These are phyloP conservation scores for Cardamine occulta DNA, from an alignment of 345 rosid genomes.

Conservation along the genomic window DNA sequence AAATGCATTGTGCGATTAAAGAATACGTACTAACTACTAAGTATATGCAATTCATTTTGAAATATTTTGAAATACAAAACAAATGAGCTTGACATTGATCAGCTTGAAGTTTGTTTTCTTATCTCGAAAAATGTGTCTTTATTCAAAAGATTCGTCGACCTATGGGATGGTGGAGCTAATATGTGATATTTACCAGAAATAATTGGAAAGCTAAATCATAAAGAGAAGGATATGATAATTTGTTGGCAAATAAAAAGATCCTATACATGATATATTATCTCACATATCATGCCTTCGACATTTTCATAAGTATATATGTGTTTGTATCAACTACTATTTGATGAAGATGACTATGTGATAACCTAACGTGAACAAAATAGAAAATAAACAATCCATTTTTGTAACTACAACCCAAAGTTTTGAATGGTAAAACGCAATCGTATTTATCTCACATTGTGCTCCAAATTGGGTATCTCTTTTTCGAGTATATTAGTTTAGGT, in stretches of 20 bases:
- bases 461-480: too few relatives aligned
- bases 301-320: constrained; percentile 12
- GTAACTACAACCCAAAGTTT: constrained; percentile 18
- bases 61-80: too few relatives aligned
- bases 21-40: not conserved
- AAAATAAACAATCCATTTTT: not conserved
- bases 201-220: constrained; percentile 1
- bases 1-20: not conserved
- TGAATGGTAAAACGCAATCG: constrained; percentile 5
- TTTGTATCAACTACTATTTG: not conserved
- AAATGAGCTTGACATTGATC: not conserved
- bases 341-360: constrained; percentile 12
- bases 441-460: too few relatives aligned
- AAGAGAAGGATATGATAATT: constrained; percentile 13
- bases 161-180: not conserved
- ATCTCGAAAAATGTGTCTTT: not conserved
- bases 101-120: not conserved
- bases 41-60: not conserved
- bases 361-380: constrained; percentile 16
- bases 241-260: not conserved
- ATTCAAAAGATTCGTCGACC: constrained; percentile 27
- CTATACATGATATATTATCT: not conserved
- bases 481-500: too few relatives aligned
- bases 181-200: constrained; percentile 24
- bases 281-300: constrained; percentile 21